Evolutionary conservation across 106 monocot genomes (phyloP), one percentile per base, ranked within the genome.

Genomic region (Acanthochlamys bracteata): DNA sequence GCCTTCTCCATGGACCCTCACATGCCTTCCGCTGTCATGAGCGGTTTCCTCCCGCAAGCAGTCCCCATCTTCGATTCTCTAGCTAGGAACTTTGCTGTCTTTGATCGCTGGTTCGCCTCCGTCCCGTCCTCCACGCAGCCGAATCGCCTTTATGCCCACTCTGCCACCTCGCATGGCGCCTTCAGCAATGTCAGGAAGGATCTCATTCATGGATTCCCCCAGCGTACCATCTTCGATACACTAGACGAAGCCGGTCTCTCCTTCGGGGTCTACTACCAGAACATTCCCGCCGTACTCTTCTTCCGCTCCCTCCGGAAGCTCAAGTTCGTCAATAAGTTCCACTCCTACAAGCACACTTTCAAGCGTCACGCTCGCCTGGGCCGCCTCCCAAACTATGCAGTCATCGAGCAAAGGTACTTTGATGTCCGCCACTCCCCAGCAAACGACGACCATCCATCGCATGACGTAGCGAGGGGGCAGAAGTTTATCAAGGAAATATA

Each of bases 121-220:
- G 47, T 83, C 45, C 83, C 78, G 20, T 33, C 75, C 19, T 75
- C 83, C 27, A 83, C 83, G 33, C 83, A 83, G 75, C 83, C 83
- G 10, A 83, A 83, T 72, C 75, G 83, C 43, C 52, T 78, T 24
- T 83, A 67, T 24, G 83, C 78, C 20, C 75, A 83, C 71, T 83
- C 83, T 4, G 82, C 82, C 39, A 82, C 82, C 16, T 82, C 82
- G 14, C 78, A 82, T 57, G 82, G 82, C 49, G 42, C 71, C 20
- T 72, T 71, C 19, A 63, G 71, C 75, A 71, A 83, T 25, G 43
- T 63, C 20, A n/a, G n/a, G n/a, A n/a, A n/a, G n/a, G n/a, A n/a
- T n/a, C n/a, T n/a, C n/a, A n/a, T n/a, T n/a, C n/a, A n/a, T n/a
- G 93, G 93, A 0, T 93, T 60, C 74, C 88, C 93, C 7, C 93